These are phyloP conservation scores for Russula sp. DNA, from an alignment of 768 basidiomycete species.

Conservation along the genomic window DNA sequence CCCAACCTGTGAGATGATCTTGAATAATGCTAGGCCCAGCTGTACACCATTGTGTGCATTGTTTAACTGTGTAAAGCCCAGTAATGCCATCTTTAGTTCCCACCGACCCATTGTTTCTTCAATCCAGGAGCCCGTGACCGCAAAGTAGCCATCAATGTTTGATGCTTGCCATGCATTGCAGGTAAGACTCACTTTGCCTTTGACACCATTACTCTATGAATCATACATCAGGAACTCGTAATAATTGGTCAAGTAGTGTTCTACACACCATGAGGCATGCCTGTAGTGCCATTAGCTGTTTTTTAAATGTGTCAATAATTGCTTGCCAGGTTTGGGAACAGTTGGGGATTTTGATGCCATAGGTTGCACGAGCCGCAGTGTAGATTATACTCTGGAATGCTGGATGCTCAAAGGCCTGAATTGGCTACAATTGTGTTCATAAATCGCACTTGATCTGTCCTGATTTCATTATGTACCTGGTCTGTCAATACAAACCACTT, in stretches of 20 bases:
- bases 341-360: conserved; percentile 29
- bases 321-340: too few relatives aligned
- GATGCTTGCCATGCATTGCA: conserved; percentile 3
- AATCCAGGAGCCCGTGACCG: neutral
- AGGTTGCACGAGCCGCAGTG: conserved; percentile 24
- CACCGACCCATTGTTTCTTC: neutral
- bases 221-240: too few relatives aligned
- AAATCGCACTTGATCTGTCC: too few relatives aligned
- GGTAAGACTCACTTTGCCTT: neutral
- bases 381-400: neutral
- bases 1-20: too few relatives aligned
- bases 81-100: neutral
- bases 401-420: neutral
- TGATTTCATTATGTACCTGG: neutral
- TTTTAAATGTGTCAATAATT: conserved; percentile 29
- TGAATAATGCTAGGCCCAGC: too few relatives aligned
- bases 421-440: neutral
- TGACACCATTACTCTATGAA: too few relatives aligned
- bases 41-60: conserved; percentile 9
- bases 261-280: neutral
- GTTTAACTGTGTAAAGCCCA: neutral
- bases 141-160: neutral
- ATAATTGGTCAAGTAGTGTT: too few relatives aligned
- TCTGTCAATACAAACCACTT: neutral
- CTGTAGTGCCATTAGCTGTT: conserved; percentile 9